Percentiles rank a stretch among this genome's conserved stretches.
Conservation (phyloP, 345 rosid species). For the Gossypium mustelinum region DNA sequence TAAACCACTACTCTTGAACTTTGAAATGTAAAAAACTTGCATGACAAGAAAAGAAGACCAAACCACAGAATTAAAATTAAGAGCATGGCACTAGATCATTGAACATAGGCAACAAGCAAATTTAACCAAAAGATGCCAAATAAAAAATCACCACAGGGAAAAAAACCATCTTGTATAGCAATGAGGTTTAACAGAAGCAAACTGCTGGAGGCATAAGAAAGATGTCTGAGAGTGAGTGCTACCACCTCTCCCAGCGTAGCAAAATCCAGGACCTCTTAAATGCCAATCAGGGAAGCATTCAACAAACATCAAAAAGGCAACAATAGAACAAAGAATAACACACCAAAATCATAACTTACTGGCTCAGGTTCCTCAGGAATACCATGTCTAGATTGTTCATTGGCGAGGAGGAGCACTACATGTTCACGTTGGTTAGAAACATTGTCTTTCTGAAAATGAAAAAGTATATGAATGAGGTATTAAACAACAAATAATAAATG, state of each 20-base stretch:
- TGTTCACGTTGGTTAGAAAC: conserved; percentile 96
- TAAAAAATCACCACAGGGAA: neutral
- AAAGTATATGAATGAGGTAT: conserved; percentile 8
- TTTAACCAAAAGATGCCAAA: neutral
- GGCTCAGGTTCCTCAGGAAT: conserved; percentile 68
- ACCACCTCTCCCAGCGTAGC: neutral
- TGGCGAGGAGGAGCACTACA: conserved; percentile 82
- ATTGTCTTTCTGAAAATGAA: conserved; percentile 67
- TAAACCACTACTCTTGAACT: neutral
- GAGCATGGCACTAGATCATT: neutral
- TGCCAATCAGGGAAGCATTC: neutral
- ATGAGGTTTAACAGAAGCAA: neutral
- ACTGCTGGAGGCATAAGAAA: neutral
- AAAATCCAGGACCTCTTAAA: neutral
- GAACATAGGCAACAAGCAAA: neutral
- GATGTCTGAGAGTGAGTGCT: neutral
- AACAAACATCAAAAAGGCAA: neutral
- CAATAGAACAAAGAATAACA: neutral
- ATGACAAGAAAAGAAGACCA: neutral
- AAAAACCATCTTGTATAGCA: neutral
- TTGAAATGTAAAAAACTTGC: neutral
- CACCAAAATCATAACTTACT: conserved; percentile 38
- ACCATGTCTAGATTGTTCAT: conserved; percentile 83
- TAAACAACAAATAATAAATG: neutral
- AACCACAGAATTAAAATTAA: neutral